phyloP scores from a whole-genome alignment of 2,329 filamentous ascomycete species.

The Fusarium secorum region DNA sequence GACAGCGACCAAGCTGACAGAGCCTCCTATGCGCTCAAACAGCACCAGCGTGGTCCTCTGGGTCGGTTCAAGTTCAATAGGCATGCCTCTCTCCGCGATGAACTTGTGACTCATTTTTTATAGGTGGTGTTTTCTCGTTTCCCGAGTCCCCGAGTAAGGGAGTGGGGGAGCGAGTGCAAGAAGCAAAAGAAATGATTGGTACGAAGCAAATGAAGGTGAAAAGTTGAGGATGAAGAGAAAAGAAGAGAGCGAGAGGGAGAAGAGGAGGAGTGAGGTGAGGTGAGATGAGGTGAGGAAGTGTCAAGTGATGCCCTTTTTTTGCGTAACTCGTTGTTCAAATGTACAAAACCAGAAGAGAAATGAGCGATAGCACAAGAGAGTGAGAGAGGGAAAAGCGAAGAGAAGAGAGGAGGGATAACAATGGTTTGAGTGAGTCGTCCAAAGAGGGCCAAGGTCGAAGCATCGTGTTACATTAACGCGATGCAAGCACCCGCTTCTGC shows the following conservation, averaged over 20 bases:
- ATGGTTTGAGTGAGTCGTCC: slow-evolving; percentile 13
- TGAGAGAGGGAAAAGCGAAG: neutral
- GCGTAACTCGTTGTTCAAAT: slow-evolving; percentile 3
- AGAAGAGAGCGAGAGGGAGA: neutral
- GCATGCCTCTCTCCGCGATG: slow-evolving; percentile 21
- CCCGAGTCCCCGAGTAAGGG: slow-evolving; percentile 9
- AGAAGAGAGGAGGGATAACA: neutral
- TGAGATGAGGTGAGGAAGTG: neutral
- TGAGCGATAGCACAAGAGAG: neutral
- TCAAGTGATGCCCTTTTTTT: slow-evolving; percentile 1
- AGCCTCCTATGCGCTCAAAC: slow-evolving; percentile 63
- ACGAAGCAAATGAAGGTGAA: neutral
- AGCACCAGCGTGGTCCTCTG: slow-evolving; percentile 55
- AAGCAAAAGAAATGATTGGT: neutral
- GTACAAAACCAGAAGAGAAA: neutral
- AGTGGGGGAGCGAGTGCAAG: neutral
- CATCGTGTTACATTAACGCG: slow-evolving; percentile 19
- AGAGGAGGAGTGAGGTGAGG: neutral
- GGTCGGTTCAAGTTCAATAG: slow-evolving; percentile 46
- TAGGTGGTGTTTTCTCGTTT: neutral
- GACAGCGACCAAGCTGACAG: slow-evolving; percentile 60
- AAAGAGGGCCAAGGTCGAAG: slow-evolving; percentile 21
- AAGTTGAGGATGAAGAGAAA: neutral
- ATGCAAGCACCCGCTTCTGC: slow-evolving; percentile 28
- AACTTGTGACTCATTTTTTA: slow-evolving; percentile 20